These are phyloP conservation scores for Aspergillus pseudotamarii DNA, from an alignment of 2,329 filamentous ascomycete genomes.

Conservation along the genomic window DNA sequence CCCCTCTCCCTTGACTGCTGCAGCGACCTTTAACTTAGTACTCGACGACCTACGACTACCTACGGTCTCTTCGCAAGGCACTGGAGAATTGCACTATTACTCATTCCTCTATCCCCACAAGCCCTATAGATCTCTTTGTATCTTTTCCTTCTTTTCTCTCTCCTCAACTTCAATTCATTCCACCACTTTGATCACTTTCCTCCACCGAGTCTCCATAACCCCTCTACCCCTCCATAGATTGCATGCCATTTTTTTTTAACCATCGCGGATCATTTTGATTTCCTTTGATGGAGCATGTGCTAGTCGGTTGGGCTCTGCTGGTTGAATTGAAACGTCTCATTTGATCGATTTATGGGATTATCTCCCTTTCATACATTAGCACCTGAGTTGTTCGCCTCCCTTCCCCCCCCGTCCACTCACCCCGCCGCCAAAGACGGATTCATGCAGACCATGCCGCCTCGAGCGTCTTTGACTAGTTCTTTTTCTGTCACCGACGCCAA, in stretches of 20 bases:
- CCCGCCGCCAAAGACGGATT: conserved; percentile 30
- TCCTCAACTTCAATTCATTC: conserved; percentile 1
- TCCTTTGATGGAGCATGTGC: conserved; percentile 20
- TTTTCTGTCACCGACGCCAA: conserved; percentile 90
- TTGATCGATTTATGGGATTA: conserved; percentile 10
- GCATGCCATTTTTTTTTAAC: not conserved
- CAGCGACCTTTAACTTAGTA: conserved; percentile 2
- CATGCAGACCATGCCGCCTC: conserved; percentile 77
- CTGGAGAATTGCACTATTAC: conserved; percentile 13
- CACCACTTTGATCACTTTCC: not conserved
- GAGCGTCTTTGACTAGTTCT: conserved; percentile 82
- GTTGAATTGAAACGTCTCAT: conserved; percentile 17
- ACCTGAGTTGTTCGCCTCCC: conserved; percentile 15
- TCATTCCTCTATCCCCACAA: conserved; percentile 9
- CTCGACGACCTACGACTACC: not conserved
- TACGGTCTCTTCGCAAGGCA: not conserved
- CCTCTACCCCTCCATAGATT: conserved; percentile 9
- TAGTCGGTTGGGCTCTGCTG: conserved; percentile 9
- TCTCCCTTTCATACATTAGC: conserved; percentile 4
- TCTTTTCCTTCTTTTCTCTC: conserved; percentile 5
- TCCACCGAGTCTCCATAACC: conserved; percentile 1
- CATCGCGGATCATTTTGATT: not conserved
- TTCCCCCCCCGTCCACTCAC: conserved; percentile 10
- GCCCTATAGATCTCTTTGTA: conserved; percentile 4
- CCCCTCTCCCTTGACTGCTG: not conserved